These are phyloP conservation scores for Phyllosticta citribraziliensis DNA, from an alignment of 2,329 filamentous ascomycete species.

Conservation along the genomic window DNA sequence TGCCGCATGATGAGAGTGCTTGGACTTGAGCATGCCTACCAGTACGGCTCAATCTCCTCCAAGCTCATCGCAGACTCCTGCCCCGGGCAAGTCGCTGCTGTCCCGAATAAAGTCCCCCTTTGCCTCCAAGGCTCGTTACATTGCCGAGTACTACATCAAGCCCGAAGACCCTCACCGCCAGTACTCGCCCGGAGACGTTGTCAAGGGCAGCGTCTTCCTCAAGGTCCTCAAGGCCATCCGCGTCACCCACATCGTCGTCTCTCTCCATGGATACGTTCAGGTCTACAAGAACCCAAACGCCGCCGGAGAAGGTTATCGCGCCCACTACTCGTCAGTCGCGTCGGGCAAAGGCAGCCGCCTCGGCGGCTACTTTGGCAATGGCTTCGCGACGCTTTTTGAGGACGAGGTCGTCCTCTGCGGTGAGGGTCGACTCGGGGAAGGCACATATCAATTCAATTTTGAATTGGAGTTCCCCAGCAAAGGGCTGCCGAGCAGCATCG, in stretches of 20 bases:
- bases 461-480: conserved; percentile 60
- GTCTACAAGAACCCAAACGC: conserved; percentile 64
- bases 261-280: conserved; percentile 68
- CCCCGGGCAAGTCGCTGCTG: conserved; percentile 29
- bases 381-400: conserved; percentile 71
- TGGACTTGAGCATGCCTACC: conserved; percentile 11
- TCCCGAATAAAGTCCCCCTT: conserved; percentile 49
- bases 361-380: conserved; percentile 59
- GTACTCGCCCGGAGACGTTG: conserved; percentile 64
- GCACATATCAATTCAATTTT: conserved; percentile 71
- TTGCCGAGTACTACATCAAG: conserved; percentile 69
- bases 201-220: conserved; percentile 63
- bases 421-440: conserved; percentile 63
- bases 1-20: conserved; percentile 11
- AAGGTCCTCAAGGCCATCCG: conserved; percentile 64
- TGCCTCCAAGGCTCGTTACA: conserved; percentile 49
- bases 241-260: conserved; percentile 71
- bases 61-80: conserved; percentile 4
- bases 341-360: conserved; percentile 44
- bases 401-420: conserved; percentile 74
- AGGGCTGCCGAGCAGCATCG: conserved; percentile 80
- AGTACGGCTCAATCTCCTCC: conserved; percentile 9
- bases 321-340: conserved; percentile 40
- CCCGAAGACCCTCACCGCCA: conserved; percentile 68
- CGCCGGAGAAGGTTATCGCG: conserved; percentile 44